These are phyloP conservation scores for Dictyostelium discoideum DNA, from an alignment of 78 protist genomes.

Conservation along the genomic window dicty_2.7 NC_007088.5:3893501-3894000, in stretches of 20 bases:
- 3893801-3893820: neutral
- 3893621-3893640: neutral
- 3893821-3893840: neutral
- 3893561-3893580: neutral
- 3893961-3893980: neutral
- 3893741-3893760: neutral
- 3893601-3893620: neutral
- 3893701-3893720: neutral
- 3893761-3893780: neutral
- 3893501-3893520: conserved; percentile 35
- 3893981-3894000: neutral
- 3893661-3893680: neutral
- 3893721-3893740: neutral
- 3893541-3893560: neutral
- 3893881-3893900: neutral
- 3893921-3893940: neutral
- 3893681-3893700: neutral
- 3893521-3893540: neutral
- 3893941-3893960: neutral
- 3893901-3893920: neutral
- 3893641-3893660: neutral
- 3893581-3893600: neutral
- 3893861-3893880: conserved; percentile 9
- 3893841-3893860: neutral
- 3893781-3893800: neutral